These are phyloP conservation scores for Solanum hybrid DNA, from an alignment of 305 asterid genomes.

Conservation along the genomic window DNA sequence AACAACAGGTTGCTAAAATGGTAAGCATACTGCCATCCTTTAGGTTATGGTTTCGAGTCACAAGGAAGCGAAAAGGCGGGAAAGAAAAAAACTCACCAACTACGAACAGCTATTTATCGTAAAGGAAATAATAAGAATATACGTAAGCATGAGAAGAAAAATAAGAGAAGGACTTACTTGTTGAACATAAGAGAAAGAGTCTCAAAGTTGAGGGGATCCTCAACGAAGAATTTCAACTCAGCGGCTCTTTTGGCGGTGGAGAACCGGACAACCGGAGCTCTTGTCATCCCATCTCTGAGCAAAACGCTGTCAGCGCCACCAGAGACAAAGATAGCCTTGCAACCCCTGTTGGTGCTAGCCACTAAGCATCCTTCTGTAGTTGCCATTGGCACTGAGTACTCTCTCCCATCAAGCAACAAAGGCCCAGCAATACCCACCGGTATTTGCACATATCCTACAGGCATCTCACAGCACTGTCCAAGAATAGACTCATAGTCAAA, in stretches of 20 bases:
- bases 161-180: constrained; percentile 20
- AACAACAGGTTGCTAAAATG: background rate
- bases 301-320: constrained; percentile 36
- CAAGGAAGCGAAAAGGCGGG: background rate
- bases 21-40: background rate
- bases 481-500: constrained; percentile 36
- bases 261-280: constrained; percentile 50
- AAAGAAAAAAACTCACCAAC: background rate
- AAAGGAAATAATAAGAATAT: background rate
- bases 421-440: constrained; percentile 52
- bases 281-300: constrained; percentile 40
- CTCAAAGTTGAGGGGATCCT: constrained; percentile 28
- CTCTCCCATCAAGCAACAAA: constrained; percentile 36
- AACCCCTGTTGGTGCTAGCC: constrained; percentile 47
- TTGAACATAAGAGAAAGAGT: constrained; percentile 31
- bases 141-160: background rate
- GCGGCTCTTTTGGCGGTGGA: constrained; percentile 34
- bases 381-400: constrained; percentile 42
- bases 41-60: background rate
- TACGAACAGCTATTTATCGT: background rate
- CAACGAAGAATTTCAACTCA: constrained; percentile 34
- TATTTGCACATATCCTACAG: constrained; percentile 39
- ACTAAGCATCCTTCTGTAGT: constrained; percentile 42
- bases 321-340: constrained; percentile 30
- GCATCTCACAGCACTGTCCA: constrained; percentile 56